These are phyloP conservation scores for Fraxinus nigra DNA, from an alignment of 305 asterid species.

Conservation along the genomic window DNA sequence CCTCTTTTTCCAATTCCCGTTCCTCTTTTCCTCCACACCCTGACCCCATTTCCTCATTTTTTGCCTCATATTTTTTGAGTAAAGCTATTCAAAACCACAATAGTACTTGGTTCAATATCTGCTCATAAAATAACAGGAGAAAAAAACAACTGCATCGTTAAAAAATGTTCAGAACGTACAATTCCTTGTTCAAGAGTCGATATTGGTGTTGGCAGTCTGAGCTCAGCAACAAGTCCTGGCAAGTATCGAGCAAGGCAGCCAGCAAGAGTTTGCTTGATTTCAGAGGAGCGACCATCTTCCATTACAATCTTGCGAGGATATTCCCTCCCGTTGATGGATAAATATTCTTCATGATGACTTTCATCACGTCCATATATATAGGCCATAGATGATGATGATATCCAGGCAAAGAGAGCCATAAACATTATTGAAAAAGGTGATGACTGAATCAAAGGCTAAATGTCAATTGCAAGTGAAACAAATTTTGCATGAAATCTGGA, in stretches of 20 bases:
- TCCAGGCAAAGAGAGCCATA: slow-evolving; percentile 80
- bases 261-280: slow-evolving; percentile 74
- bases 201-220: slow-evolving; percentile 69
- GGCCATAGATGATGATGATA: slow-evolving; percentile 82
- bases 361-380: slow-evolving; percentile 82
- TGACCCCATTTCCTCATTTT: neutral
- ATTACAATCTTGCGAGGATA: slow-evolving; percentile 60
- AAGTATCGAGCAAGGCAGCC: slow-evolving; percentile 78
- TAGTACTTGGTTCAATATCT: neutral
- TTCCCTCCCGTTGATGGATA: slow-evolving; percentile 70
- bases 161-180: slow-evolving; percentile 38
- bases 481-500: neutral
- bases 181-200: slow-evolving; percentile 76
- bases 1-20: neutral
- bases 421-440: slow-evolving; percentile 87
- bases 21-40: neutral
- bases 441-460: slow-evolving; percentile 47
- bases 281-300: slow-evolving; percentile 74
- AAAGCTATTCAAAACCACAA: neutral
- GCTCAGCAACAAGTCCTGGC: slow-evolving; percentile 78
- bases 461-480: slow-evolving; percentile 9
- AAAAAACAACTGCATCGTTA: neutral
- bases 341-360: slow-evolving; percentile 63
- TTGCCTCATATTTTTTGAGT: neutral
- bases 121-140: neutral